Conservation (phyloP, 2,329 filamentous ascomycete genomes). For the Neofusicoccum laricinum region DNA sequence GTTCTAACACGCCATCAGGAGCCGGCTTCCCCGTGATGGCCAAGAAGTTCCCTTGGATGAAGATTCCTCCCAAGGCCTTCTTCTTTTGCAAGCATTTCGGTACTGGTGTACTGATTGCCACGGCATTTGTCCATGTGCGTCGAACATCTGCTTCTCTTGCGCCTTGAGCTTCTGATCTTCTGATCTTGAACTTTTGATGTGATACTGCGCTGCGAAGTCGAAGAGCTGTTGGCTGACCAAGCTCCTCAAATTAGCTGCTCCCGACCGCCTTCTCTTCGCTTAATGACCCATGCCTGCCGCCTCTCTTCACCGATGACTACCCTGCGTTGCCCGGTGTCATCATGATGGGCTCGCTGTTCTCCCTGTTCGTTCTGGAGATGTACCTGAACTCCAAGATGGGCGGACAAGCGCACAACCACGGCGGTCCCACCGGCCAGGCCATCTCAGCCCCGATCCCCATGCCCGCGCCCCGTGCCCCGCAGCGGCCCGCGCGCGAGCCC, state of each 20-base stretch:
- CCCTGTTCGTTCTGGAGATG: constrained; percentile 62
- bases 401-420: constrained; percentile 52
- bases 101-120: constrained; percentile 82
- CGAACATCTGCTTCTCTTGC: neutral
- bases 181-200: constrained; percentile 17
- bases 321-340: constrained; percentile 63
- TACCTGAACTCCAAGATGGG: constrained; percentile 59
- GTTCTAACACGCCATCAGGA: neutral
- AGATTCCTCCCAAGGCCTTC: constrained; percentile 56
- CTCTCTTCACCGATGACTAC: constrained; percentile 59
- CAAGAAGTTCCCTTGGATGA: constrained; percentile 56
- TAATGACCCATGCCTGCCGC: constrained; percentile 52
- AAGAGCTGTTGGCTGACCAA: neutral
- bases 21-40: constrained; percentile 39
- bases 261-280: constrained; percentile 57
- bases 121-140: constrained; percentile 70
- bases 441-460: constrained; percentile 18
- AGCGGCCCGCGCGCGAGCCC: neutral
- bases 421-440: constrained; percentile 50
- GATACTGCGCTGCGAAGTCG: neutral
- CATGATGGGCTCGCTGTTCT: constrained; percentile 62
- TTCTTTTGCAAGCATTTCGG: constrained; percentile 62
- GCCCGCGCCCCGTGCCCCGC: neutral
- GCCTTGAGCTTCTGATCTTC: neutral
- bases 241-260: constrained; percentile 42